A percentile compares a stretch with the other conserved stretches of the same genome.
Evolutionary conservation across 1,284 basidiomycete genomes (phyloP).

Genomic region (Phlebopus sp.): DNA sequence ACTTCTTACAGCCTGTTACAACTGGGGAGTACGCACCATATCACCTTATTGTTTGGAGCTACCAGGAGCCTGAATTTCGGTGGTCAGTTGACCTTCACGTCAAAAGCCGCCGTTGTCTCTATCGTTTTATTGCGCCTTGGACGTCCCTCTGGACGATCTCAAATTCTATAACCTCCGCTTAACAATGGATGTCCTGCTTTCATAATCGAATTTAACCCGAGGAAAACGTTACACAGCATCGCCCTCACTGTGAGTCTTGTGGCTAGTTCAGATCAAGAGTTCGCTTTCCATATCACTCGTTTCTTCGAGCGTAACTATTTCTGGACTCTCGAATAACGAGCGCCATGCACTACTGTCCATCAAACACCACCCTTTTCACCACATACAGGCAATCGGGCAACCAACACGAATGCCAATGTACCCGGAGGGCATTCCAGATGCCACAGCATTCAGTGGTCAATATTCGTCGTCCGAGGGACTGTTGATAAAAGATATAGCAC

Average conservation of each 20-base stretch:
- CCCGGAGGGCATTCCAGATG: constrained; percentile 36
- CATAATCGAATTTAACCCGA: background rate
- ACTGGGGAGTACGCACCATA: constrained; percentile 18
- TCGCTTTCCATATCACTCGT: constrained; percentile 21
- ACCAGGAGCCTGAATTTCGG: constrained; percentile 23
- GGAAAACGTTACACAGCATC: background rate
- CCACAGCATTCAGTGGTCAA: constrained; percentile 26
- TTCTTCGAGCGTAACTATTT: too few species aligned
- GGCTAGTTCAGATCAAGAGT: constrained; percentile 7
- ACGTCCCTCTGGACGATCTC: constrained; percentile 30
- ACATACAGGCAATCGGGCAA: constrained; percentile 29
- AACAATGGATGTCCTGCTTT: constrained; percentile 12
- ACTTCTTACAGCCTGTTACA: constrained; percentile 1
- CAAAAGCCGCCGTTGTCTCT: background rate
- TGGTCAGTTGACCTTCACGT: background rate
- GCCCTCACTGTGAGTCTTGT: constrained; percentile 2
- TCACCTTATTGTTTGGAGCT: constrained; percentile 24
- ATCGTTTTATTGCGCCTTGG: constrained; percentile 21
- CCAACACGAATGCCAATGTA: constrained; percentile 17
- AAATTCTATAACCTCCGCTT: constrained; percentile 5
- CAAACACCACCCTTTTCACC: too few species aligned
- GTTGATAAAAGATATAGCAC: constrained; percentile 5
- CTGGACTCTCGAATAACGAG: constrained; percentile 8
- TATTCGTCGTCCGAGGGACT: constrained; percentile 18
- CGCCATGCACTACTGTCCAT: constrained; percentile 7